Base-by-base conservation (phyloP, 805 yeast genomes). In the Saturnispora halmiae region DNA sequence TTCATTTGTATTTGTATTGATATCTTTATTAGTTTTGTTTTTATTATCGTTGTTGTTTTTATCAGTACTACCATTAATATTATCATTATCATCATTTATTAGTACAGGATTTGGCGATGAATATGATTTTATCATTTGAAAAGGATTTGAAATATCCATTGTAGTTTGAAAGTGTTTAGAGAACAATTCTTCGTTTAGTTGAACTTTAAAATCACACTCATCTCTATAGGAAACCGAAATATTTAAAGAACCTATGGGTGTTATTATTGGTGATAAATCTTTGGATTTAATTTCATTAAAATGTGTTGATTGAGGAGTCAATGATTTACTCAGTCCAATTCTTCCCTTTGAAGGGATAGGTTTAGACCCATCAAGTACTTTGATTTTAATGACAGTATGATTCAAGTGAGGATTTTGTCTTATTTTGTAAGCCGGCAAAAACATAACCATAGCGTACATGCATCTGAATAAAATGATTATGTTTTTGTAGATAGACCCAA, bases 321-420 rank as follows among this genome's bases (percentile, higher is more conserved):
- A 62, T 52, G 80, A 84, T 55, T 82, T 81, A 46, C 90, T 79
- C 40, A 90, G 67, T 0, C 96, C 96, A 19, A 87, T 73, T 46
- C 96, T 65, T 3, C 95, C 95, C 55, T 78, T 79, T 1, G 94
- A 80, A 9, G 78, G 67, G 22, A 88, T 82, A 1, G 92, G 81
- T 48, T 76, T 74, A 13, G 79, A 72, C 0, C 95, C 96, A 56
- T 87, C 88, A 25, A 83, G 54, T 0, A 82, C 59, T 41, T 85
- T 69, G 36, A 80, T 73, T 5, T 77, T 75, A 2, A 88, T 60
- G 32, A 58, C 58, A 4, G 38, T 6, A 14, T 31, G 41, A 11
- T 16, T 21, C n/a, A 34, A 16, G 3, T 50, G 43, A 21, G 34
- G 70, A n/a, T 20, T 69, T 46, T 33, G 56, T 59, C 43, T 53